Evolutionary conservation across 495 filamentous ascomycete genomes (phyloP), one percentile per base, ranked within the genome.

Genomic region (Tuber magnatum): DNA sequence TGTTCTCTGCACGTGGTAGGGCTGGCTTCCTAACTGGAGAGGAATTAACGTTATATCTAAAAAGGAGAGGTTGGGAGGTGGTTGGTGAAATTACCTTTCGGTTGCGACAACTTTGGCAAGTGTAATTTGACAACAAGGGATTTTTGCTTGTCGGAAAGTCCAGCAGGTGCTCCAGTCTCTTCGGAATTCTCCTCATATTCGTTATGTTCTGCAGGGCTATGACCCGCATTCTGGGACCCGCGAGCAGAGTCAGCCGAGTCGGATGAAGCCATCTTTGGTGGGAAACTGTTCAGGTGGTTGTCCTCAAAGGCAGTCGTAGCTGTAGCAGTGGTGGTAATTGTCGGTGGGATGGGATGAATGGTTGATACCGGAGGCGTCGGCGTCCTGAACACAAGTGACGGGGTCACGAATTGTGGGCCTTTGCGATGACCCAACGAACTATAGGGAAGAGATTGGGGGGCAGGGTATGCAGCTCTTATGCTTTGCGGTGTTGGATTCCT

Each of bases 401-500:
- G 79, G 7, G 78, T 70, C 12, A 80, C 68, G 41, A 74, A 79
- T 42, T 79, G 71, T 24, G 48, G 69, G 38, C 61, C 4, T 40
- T n/a, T 35, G 7, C 56, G 56, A 65, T 65, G 56, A 5, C 56
- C 28, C 7, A 35, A 32, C 18, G 56, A 18, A 32, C 14, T 65
- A 65, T 32, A 65, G 28, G 56, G 28, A 28, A 32, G 56, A 32
- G 56, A 42, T 28, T 38, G 74, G 10, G 42, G 76, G 12, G 24
- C 61, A 32, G 74, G 39, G 56, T 71, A 44, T 8, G 78, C 70
- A 28, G 56, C 71, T 71, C 80, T 80, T 48, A 80, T 78, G 40
- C 78, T 80, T 40, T 74, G 79, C 1, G 79, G 78, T 0, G 79
- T 80, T 39, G 79, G 74, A 41, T 74, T 71, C 38, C 71, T 80